These are phyloP conservation scores for Cylindrotheca closterium DNA, from an alignment of 108 stramenopile species.

Conservation along the genomic window DNA sequence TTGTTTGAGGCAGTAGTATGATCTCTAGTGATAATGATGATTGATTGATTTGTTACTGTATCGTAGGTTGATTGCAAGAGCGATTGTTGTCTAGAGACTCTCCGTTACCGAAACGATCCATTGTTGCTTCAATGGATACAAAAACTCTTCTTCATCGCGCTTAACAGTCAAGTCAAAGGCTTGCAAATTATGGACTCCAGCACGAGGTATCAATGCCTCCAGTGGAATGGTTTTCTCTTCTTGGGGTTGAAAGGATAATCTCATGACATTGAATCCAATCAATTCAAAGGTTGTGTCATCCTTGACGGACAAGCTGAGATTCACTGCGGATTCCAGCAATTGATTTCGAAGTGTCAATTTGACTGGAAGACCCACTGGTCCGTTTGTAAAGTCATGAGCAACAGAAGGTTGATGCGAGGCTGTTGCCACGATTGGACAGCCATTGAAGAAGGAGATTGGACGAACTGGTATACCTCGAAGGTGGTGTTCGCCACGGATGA, in stretches of 20 bases:
- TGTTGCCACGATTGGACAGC: slow-evolving; percentile 63
- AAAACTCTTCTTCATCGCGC: neutral
- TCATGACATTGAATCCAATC: slow-evolving; percentile 48
- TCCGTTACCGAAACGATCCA: slow-evolving; percentile 17
- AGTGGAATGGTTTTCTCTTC: slow-evolving; percentile 61
- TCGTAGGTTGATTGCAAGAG: too few species aligned
- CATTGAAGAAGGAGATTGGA: slow-evolving; percentile 40
- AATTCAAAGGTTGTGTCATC: slow-evolving; percentile 53
- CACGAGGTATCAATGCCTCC: slow-evolving; percentile 49
- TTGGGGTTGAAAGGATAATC: slow-evolving; percentile 41
- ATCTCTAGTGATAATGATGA: too few species aligned
- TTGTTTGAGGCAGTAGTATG: too few species aligned
- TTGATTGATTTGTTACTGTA: too few species aligned
- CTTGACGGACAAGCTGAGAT: slow-evolving; percentile 61
- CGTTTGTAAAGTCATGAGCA: slow-evolving; percentile 59
- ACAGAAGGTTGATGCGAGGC: slow-evolving; percentile 50
- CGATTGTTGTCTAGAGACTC: too few species aligned
- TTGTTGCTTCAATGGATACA: slow-evolving; percentile 8
- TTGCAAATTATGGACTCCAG: slow-evolving; percentile 77
- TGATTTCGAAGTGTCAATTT: slow-evolving; percentile 59
- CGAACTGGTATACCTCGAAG: slow-evolving; percentile 53
- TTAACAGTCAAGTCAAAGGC: slow-evolving; percentile 24
- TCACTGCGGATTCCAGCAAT: slow-evolving; percentile 46
- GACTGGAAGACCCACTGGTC: slow-evolving; percentile 56
- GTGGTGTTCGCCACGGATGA: slow-evolving; percentile 63